Conservation (phyloP, 306 rosid species). For the Malus orientalis region DNA sequence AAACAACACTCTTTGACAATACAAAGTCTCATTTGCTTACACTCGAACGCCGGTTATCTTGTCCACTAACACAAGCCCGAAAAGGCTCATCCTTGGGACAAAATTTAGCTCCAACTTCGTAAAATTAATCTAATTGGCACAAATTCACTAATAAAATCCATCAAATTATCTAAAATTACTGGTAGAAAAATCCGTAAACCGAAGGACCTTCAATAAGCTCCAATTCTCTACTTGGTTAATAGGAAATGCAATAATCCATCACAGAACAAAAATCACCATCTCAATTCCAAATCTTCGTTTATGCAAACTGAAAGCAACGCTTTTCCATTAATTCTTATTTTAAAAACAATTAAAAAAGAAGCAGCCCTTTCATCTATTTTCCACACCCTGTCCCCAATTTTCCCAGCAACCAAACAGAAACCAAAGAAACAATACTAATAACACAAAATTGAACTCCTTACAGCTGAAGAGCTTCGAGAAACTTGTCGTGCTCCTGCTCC, state of each 20-base stretch:
- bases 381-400: background rate
- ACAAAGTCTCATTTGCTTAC: background rate
- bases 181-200: background rate
- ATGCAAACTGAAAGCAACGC: background rate
- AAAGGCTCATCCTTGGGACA: background rate
- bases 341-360: background rate
- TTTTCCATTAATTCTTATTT: background rate
- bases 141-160: background rate
- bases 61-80: background rate
- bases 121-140: background rate
- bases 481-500: constrained; percentile 96
- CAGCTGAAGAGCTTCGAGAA: constrained; percentile 96
- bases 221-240: background rate
- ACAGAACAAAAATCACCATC: background rate
- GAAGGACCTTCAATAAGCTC: background rate
- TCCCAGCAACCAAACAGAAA: constrained; percentile 1
- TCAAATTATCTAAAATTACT: background rate
- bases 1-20: background rate
- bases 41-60: background rate
- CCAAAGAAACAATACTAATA: background rate
- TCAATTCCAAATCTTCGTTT: background rate
- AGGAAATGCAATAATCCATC: background rate
- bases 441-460: constrained; percentile 19
- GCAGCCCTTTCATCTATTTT: background rate
- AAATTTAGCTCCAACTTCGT: background rate